Conservation (phyloP, 1,284 basidiomycete genomes). For the Gymnopus androsaceus region DNA sequence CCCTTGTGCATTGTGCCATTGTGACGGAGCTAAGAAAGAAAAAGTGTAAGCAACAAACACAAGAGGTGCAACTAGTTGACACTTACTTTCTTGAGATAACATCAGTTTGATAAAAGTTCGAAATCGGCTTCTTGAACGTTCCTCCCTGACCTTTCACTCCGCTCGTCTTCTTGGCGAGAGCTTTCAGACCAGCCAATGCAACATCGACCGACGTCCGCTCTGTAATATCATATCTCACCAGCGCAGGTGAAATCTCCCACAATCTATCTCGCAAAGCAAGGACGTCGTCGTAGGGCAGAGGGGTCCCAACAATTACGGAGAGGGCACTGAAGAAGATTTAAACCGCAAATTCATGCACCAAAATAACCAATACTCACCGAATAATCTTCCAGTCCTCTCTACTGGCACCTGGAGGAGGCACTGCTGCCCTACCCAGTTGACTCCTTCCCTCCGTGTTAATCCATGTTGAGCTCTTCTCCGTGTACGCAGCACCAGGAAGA, state of each 20-base stretch:
- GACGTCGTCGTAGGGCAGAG: constrained; percentile 91
- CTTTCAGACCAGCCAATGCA: constrained; percentile 70
- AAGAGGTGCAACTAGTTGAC: constrained; percentile 8
- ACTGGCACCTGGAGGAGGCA: constrained; percentile 92
- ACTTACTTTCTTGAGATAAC: constrained; percentile 83
- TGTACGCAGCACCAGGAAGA: constrained; percentile 92
- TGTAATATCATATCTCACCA: constrained; percentile 87
- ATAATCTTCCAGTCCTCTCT: constrained; percentile 99
- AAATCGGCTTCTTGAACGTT: constrained; percentile 80
- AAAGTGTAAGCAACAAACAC: background rate
- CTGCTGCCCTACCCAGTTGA: constrained; percentile 90
- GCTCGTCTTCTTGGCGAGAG: constrained; percentile 53
- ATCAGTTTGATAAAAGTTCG: constrained; percentile 97
- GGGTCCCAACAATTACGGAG: constrained; percentile 82
- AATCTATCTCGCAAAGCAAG: constrained; percentile 89
- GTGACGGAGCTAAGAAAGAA: constrained; percentile 68
- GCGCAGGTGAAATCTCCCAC: constrained; percentile 94
- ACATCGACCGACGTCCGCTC: constrained; percentile 79
- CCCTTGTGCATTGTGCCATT: constrained; percentile 82
- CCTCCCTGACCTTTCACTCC: constrained; percentile 60
- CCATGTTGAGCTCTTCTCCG: constrained; percentile 94
- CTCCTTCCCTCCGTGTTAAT: constrained; percentile 96
- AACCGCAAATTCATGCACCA: background rate
- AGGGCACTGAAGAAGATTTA: constrained; percentile 61
- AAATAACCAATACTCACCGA: constrained; percentile 51